A percentile compares a stretch with the other conserved stretches of the same genome.
Evolutionary conservation across 177 flowering plant species (phyloP).

Genomic region (Vitis hybrid): DNA sequence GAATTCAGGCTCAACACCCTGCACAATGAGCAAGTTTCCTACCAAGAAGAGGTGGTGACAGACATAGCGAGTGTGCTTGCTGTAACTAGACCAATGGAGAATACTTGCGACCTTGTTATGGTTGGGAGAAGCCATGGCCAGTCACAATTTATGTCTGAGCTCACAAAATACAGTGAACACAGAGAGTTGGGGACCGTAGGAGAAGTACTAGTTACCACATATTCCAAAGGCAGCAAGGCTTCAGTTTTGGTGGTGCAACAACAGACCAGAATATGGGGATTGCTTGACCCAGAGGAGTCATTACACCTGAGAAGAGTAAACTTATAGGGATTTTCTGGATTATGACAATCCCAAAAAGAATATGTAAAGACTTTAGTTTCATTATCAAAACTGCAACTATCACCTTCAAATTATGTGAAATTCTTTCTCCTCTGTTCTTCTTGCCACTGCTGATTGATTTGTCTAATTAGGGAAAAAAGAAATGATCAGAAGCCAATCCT

Average conservation of each 20-base stretch:
- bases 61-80: constrained; percentile 17
- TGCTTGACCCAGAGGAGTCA: constrained; percentile 39
- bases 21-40: constrained; percentile 20
- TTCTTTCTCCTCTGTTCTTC: too few relatives aligned
- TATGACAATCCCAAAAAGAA: background rate
- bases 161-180: constrained; percentile 15
- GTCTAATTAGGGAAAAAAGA: too few relatives aligned
- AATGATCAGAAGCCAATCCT: too few relatives aligned
- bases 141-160: constrained; percentile 23
- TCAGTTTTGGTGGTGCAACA: constrained; percentile 41
- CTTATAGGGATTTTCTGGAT: constrained; percentile 8
- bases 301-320: constrained; percentile 23
- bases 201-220: constrained; percentile 29
- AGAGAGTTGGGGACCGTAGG: constrained; percentile 35
- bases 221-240: constrained; percentile 13
- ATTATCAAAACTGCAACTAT: too few relatives aligned
- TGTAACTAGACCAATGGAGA: constrained; percentile 17
- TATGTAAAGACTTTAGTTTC: background rate
- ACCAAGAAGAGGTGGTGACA: constrained; percentile 27
- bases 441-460: too few relatives aligned
- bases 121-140: constrained; percentile 37
- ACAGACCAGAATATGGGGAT: constrained; percentile 40
- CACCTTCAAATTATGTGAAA: too few relatives aligned
- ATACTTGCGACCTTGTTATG: constrained; percentile 30
- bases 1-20: constrained; percentile 18